These are phyloP conservation scores for Gnaphalium uliginosum DNA, from an alignment of 129 eudicot species.

Conservation along the genomic window DNA sequence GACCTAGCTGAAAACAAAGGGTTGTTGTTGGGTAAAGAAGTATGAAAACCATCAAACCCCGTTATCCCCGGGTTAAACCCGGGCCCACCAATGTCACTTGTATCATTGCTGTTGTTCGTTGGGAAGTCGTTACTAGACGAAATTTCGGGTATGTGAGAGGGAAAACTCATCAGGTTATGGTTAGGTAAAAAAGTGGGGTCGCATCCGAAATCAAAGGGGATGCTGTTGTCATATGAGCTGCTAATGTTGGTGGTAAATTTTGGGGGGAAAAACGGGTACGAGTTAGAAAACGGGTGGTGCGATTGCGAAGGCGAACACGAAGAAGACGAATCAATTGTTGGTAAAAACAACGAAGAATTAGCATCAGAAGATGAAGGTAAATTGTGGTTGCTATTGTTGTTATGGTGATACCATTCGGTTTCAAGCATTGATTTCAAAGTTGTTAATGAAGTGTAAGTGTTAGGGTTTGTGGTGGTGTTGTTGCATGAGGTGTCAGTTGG, in stretches of 20 bases:
- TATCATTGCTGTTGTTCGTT: slow-evolving; percentile 24
- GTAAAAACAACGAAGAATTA: slow-evolving; percentile 32
- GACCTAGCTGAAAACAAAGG: slow-evolving; percentile 35
- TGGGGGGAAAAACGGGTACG: slow-evolving; percentile 36
- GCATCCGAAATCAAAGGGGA: slow-evolving; percentile 44
- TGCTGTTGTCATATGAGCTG: slow-evolving; percentile 11
- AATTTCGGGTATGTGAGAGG: slow-evolving; percentile 28
- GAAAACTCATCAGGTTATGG: slow-evolving; percentile 39
- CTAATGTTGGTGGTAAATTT: slow-evolving; percentile 21
- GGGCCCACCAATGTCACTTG: slow-evolving; percentile 28
- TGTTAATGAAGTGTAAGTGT: slow-evolving; percentile 35
- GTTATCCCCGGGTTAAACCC: slow-evolving; percentile 27
- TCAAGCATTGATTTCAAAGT: slow-evolving; percentile 65
- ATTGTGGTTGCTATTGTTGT: slow-evolving; percentile 10
- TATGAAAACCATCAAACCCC: slow-evolving; percentile 44
- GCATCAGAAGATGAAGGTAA: slow-evolving; percentile 19
- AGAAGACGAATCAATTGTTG: slow-evolving; percentile 50
- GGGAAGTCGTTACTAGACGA: slow-evolving; percentile 39
- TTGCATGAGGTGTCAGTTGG: not conserved
- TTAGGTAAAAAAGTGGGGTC: slow-evolving; percentile 39
- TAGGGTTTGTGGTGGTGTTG: slow-evolving; percentile 25
- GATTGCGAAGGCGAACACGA: slow-evolving; percentile 57
- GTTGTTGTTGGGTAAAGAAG: slow-evolving; percentile 1
- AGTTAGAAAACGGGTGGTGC: slow-evolving; percentile 30
- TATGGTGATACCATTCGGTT: slow-evolving; percentile 45